These are phyloP conservation scores for Candida tibetensis DNA, from an alignment of 805 yeast genomes.

Conservation along the genomic window DNA sequence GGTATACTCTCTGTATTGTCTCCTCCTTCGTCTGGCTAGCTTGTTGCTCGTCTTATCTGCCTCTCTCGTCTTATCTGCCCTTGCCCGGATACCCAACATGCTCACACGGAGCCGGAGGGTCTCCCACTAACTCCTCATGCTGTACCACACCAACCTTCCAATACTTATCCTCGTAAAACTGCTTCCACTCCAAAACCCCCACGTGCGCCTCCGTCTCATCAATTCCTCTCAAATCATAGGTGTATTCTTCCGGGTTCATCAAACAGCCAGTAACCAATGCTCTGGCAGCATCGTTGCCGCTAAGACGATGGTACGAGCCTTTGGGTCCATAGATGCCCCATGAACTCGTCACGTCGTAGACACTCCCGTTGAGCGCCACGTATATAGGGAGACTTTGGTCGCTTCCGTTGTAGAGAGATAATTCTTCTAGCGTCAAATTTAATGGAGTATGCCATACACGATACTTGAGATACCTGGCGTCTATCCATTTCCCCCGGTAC, in stretches of 20 bases:
- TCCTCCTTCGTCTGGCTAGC: too few relatives aligned
- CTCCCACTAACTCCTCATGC: slow-evolving; percentile 44
- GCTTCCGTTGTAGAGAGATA: slow-evolving; percentile 51
- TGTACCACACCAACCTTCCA: slow-evolving; percentile 62
- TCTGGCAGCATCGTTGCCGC: slow-evolving; percentile 67
- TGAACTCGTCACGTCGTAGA: slow-evolving; percentile 60
- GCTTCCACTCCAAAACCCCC: slow-evolving; percentile 52
- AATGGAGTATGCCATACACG: slow-evolving; percentile 14
- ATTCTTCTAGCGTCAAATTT: slow-evolving; percentile 42
- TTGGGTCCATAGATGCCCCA: slow-evolving; percentile 55
- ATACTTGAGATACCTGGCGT: slow-evolving; percentile 40
- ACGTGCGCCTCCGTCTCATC: slow-evolving; percentile 36
- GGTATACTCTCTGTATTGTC: too few relatives aligned
- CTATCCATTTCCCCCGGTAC: slow-evolving; percentile 48
- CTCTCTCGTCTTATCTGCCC: too few relatives aligned
- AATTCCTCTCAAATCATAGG: slow-evolving; percentile 65
- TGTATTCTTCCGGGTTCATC: slow-evolving; percentile 48
- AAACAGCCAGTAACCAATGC: slow-evolving; percentile 74
- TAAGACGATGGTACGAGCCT: slow-evolving; percentile 54
- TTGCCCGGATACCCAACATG: slow-evolving; percentile 13
- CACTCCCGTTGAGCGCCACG: slow-evolving; percentile 56
- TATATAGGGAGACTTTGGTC: slow-evolving; percentile 50
- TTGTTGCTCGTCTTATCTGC: too few relatives aligned
- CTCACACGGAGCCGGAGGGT: slow-evolving; percentile 51
- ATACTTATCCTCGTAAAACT: slow-evolving; percentile 47